These are phyloP conservation scores for Triadica sebifera DNA, from an alignment of 345 rosid genomes.

Conservation along the genomic window DNA sequence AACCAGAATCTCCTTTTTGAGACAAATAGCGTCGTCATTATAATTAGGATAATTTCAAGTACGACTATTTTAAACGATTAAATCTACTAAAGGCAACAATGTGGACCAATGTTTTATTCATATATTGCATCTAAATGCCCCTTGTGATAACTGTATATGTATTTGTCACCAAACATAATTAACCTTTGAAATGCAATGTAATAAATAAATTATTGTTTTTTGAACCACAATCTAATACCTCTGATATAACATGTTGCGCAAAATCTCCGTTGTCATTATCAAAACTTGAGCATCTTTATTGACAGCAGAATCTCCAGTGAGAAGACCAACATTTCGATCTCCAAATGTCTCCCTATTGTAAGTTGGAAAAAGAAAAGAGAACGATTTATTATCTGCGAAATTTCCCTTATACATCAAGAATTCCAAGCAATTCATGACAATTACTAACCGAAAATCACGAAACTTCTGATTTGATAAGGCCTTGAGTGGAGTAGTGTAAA, in stretches of 20 bases:
- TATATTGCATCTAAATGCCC: not conserved
- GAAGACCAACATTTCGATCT: conserved; percentile 81
- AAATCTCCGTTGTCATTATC: conserved; percentile 93
- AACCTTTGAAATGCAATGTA: too few relatives aligned
- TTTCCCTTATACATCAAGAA: not conserved
- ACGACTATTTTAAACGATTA: not conserved
- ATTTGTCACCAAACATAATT: not conserved
- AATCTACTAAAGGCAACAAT: not conserved
- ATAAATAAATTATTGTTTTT: not conserved
- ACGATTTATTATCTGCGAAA: not conserved
- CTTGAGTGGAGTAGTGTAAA: conserved; percentile 94
- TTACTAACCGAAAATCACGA: conserved; percentile 77
- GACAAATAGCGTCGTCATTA: not conserved
- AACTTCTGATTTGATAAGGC: conserved; percentile 97
- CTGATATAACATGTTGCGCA: conserved; percentile 93
- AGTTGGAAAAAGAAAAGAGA: not conserved
- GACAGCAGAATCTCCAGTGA: conserved; percentile 84
- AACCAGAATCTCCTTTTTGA: not conserved
- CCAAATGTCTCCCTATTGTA: conserved; percentile 75
- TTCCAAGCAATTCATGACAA: not conserved
- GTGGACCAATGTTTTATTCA: not conserved
- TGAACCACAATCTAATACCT: conserved; percentile 40
- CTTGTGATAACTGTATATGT: not conserved
- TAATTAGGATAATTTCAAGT: not conserved
- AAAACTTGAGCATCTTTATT: conserved; percentile 84